Conservation (phyloP, 495 filamentous ascomycete species). For the Penicillium riverlandense region DNA sequence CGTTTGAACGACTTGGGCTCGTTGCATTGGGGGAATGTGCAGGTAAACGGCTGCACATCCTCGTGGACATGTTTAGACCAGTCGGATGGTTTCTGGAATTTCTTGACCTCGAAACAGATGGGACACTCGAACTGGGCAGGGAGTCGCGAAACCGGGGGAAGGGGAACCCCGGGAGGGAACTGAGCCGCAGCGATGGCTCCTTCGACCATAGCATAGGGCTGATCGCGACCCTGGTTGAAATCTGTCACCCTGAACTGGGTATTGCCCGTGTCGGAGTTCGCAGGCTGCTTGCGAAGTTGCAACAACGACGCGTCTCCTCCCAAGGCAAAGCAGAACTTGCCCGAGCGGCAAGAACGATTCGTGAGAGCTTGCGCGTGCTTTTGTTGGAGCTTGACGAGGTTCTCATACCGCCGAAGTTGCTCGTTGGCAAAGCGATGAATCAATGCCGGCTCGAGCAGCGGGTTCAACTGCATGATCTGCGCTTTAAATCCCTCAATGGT, state of each 20-base stretch:
- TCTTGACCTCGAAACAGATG: conserved; percentile 84
- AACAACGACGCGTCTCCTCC: conserved; percentile 52
- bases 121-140: conserved; percentile 92
- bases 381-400: conserved; percentile 61
- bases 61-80: conserved; percentile 98
- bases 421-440: conserved; percentile 79
- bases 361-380: conserved; percentile 58
- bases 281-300: conserved; percentile 39
- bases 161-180: conserved; percentile 76
- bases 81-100: conserved; percentile 89
- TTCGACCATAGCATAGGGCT: conserved; percentile 55
- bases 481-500: conserved; percentile 69
- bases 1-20: conserved; percentile 95
- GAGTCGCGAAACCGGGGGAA: conserved; percentile 69
- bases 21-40: conserved; percentile 76
- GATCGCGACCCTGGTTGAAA: conserved; percentile 53
- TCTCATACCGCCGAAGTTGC: conserved; percentile 72
- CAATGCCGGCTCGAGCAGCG: conserved; percentile 58
- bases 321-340: conserved; percentile 53
- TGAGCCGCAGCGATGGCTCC: conserved; percentile 59
- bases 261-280: conserved; percentile 33
- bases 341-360: conserved; percentile 49
- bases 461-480: conserved; percentile 68
- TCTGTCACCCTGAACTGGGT: conserved; percentile 44
- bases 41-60: conserved; percentile 92